Percentiles rank a stretch among this genome's conserved stretches.
phyloP scores from a whole-genome alignment of 108 stramenopile genomes.

The Skeletonema potamos region DNA sequence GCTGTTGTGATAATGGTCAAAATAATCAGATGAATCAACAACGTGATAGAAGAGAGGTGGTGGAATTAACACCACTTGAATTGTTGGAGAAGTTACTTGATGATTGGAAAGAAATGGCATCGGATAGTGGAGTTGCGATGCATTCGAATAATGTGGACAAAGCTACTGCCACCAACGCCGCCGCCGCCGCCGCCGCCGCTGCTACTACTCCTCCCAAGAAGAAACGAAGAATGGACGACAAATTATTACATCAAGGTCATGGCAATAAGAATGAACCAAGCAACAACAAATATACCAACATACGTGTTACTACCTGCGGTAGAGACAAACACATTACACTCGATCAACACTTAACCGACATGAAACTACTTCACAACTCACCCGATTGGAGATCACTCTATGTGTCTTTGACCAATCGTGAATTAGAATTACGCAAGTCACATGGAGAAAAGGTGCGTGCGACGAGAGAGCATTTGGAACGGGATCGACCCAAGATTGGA shows the following conservation, averaged over 20 bases:
- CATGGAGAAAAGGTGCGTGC: slow-evolving; percentile 37
- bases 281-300: slow-evolving; percentile 2
- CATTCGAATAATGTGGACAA: background rate
- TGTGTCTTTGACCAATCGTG: slow-evolving; percentile 13
- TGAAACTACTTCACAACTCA: slow-evolving; percentile 31
- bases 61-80: slow-evolving; percentile 18
- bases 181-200: background rate
- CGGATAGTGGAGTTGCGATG: slow-evolving; percentile 10
- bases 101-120: slow-evolving; percentile 48
- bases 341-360: slow-evolving; percentile 27
- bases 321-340: slow-evolving; percentile 9
- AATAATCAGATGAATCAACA: background rate
- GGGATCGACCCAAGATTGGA: slow-evolving; percentile 32
- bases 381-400: slow-evolving; percentile 39
- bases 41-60: background rate
- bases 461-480: slow-evolving; percentile 59
- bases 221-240: slow-evolving; percentile 17
- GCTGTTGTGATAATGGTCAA: background rate
- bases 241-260: background rate
- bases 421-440: slow-evolving; percentile 15
- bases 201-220: background rate
- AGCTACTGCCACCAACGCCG: no score
- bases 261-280: background rate
- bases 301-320: slow-evolving; percentile 19
- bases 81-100: slow-evolving; percentile 30